Conservation (phyloP, 1,284 basidiomycete species). For the Leccinum fuscescens region DNA sequence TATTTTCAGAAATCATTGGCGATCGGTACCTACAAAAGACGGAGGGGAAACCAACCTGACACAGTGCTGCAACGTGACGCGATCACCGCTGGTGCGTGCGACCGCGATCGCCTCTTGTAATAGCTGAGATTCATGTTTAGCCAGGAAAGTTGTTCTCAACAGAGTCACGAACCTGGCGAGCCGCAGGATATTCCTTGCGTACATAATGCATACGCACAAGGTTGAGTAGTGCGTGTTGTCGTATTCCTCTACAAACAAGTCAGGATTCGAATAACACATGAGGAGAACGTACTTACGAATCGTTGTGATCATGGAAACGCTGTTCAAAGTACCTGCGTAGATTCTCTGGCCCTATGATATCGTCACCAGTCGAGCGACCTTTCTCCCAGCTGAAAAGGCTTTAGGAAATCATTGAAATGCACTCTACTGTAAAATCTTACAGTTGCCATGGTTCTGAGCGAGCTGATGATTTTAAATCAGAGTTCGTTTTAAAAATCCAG, state of each 20-base stretch:
- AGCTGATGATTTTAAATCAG: constrained; percentile 65
- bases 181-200: constrained; percentile 62
- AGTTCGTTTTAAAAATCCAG: constrained; percentile 63
- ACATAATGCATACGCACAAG: constrained; percentile 76
- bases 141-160: background rate
- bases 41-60: constrained; percentile 58
- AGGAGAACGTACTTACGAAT: constrained; percentile 55
- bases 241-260: constrained; percentile 53
- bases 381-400: constrained; percentile 58
- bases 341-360: constrained; percentile 63
- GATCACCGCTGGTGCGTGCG: constrained; percentile 69
- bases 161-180: constrained; percentile 51
- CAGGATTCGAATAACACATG: background rate
- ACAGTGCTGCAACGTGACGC: constrained; percentile 70
- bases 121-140: constrained; percentile 42
- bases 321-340: constrained; percentile 79
- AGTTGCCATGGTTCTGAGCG: constrained; percentile 56
- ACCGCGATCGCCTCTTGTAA: constrained; percentile 72
- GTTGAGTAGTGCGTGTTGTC: constrained; percentile 74
- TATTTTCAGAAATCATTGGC: constrained; percentile 30
- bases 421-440: constrained; percentile 39
- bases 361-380: constrained; percentile 60
- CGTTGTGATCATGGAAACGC: constrained; percentile 71
- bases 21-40: constrained; percentile 10
- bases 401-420: background rate